Base-by-base conservation (phyloP, 1,284 basidiomycete species). In the Austroboletus niveus region DNA sequence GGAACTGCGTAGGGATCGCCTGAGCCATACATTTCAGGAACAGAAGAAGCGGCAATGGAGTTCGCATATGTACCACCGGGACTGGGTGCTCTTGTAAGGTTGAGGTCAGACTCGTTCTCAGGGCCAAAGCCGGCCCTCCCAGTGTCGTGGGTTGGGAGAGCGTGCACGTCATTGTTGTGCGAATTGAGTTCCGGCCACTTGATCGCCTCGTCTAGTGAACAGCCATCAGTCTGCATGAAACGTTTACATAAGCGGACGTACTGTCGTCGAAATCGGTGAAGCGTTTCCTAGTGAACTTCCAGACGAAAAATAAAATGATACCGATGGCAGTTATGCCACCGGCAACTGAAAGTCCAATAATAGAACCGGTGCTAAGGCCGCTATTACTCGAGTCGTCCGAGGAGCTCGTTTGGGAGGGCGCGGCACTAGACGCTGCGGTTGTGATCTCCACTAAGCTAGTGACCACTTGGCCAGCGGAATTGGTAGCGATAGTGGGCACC, bases 101-200 rank as follows among this genome's bases (percentile, higher is more conserved):
- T 78, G 48, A 74, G 66, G 49, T 84, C 81, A 8, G 83, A 83
- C 42, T 74, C 78, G 12, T 83, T 85, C 56, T 77, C 78, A 35
- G 57, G 51, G 52, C 77, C 80, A 62, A 85, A 85, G 35, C 84
- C 87, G 39, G 81, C 70, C 42, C 81, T 78, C 51, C 82, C 84
- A 0, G 85, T 83, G 51, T 76, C 73, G 43, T 82, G 75, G 1
- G 85, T 80, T 11, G 87, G 87, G 8, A 89, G 72, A 15, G 85
- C 77, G 49, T 82, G 80, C 9, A 75, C 73, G 45, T 83, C 83
- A 35, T 58, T 66, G 49, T 75, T 73, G 60, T 89, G 87, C 1
- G 79, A 68, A 65, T 89, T 89, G 43, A 92, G 76, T 59, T 92
- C 89, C 2, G 89, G 89, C 89, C 89, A 92, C 70, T 91, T 91